phyloP scores from a whole-genome alignment of 495 filamentous ascomycete genomes.

The Extremus antarcticus region DNA sequence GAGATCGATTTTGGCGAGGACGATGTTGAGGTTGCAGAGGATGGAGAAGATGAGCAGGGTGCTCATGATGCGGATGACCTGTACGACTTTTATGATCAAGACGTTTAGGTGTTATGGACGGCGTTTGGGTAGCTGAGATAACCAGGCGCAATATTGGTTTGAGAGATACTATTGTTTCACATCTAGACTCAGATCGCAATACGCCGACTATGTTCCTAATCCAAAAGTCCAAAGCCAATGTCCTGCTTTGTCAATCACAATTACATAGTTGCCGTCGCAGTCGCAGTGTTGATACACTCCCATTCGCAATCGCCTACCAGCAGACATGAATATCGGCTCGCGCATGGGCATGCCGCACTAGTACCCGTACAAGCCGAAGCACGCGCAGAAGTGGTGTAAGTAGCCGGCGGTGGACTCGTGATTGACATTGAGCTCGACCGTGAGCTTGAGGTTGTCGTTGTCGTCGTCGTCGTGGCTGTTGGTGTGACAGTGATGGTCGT shows the following conservation, averaged over 20 bases:
- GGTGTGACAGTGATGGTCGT: neutral
- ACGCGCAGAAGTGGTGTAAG: neutral
- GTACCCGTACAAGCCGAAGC: neutral
- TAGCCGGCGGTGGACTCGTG: neutral
- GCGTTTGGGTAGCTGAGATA: too few relatives aligned
- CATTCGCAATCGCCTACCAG: neutral
- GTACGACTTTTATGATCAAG: too few relatives aligned
- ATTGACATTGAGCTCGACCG: neutral
- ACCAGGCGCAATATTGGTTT: too few relatives aligned
- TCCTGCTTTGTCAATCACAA: too few relatives aligned
- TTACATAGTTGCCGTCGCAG: neutral
- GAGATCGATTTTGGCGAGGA: neutral
- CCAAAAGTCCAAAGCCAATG: too few relatives aligned
- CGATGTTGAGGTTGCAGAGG: neutral
- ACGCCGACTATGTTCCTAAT: too few relatives aligned
- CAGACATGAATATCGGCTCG: neutral
- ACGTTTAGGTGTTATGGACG: too few relatives aligned
- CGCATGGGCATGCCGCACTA: neutral
- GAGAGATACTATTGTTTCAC: too few relatives aligned
- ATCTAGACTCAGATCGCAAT: too few relatives aligned
- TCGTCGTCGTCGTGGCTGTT: neutral
- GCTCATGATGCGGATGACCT: too few relatives aligned
- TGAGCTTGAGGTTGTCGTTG: neutral
- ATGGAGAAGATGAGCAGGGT: neutral
- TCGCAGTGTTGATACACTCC: neutral